A percentile compares a stretch with the other conserved stretches of the same genome.
These are phyloP conservation scores for Penicillium decumbens DNA, from an alignment of 2,329 filamentous ascomycete genomes.

Conservation along the genomic window DNA sequence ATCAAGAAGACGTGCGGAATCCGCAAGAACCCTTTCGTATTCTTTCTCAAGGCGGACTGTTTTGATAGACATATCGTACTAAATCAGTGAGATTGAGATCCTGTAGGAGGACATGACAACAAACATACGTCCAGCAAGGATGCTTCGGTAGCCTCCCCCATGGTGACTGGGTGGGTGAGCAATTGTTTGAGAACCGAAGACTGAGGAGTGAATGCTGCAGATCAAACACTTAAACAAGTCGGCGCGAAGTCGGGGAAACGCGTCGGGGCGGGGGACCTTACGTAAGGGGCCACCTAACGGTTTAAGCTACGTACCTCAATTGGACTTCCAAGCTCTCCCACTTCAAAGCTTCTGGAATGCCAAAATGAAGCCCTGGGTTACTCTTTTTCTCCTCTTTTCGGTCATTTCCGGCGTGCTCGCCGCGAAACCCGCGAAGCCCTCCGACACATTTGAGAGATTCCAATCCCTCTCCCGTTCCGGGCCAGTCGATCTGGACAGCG, in stretches of 20 bases:
- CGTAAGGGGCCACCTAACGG: slow-evolving; percentile 17
- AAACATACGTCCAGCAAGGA: slow-evolving; percentile 26
- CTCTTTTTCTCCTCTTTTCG: slow-evolving; percentile 40
- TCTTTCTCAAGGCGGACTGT: slow-evolving; percentile 60
- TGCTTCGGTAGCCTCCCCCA: slow-evolving; percentile 13
- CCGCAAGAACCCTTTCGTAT: slow-evolving; percentile 62
- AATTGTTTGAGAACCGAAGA: neutral
- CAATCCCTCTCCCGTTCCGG: slow-evolving; percentile 62
- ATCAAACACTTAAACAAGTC: neutral
- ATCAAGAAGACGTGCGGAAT: slow-evolving; percentile 64
- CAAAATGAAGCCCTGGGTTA: slow-evolving; percentile 34
- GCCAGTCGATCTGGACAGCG: slow-evolving; percentile 74
- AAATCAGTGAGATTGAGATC: slow-evolving; percentile 3
- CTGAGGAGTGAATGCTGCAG: neutral
- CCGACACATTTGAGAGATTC: slow-evolving; percentile 66
- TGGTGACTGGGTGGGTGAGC: neutral
- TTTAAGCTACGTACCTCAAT: neutral
- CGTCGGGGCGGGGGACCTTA: slow-evolving; percentile 9
- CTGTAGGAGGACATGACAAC: neutral
- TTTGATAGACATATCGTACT: slow-evolving; percentile 48
- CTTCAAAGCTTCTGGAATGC: slow-evolving; percentile 8
- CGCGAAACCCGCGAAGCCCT: slow-evolving; percentile 57
- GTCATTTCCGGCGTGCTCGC: slow-evolving; percentile 27
- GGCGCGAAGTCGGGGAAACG: neutral
- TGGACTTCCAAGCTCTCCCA: neutral